A percentile compares a stretch with the other conserved stretches of the same genome.
These are phyloP conservation scores for Diplodia intermedia DNA, from an alignment of 2,329 filamentous ascomycete species.

Conservation along the genomic window DNA sequence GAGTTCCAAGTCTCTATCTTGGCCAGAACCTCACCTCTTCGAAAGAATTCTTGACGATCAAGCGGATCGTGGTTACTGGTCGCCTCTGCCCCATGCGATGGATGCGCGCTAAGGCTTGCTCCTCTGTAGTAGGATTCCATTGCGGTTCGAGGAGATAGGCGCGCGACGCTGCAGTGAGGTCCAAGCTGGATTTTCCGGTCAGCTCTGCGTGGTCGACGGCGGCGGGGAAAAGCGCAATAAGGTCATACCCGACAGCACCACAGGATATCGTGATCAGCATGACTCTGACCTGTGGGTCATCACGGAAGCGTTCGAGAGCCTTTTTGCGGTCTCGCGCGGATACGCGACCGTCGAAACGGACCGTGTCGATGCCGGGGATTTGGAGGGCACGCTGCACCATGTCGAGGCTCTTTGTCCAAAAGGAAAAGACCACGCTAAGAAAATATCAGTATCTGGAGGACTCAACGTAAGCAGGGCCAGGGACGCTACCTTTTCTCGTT, in stretches of 20 bases:
- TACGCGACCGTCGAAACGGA: neutral
- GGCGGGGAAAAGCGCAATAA: neutral
- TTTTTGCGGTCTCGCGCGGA: neutral
- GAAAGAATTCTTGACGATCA: neutral
- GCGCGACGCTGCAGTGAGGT: constrained; percentile 56
- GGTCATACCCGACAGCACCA: constrained; percentile 57
- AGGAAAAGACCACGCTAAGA: constrained; percentile 56
- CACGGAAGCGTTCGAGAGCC: constrained; percentile 40
- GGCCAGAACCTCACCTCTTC: neutral
- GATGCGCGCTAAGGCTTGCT: constrained; percentile 53
- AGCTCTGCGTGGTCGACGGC: no score
- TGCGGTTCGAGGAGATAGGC: constrained; percentile 61
- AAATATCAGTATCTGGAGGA: no score
- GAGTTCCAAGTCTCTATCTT: no score
- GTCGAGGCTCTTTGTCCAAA: constrained; percentile 59
- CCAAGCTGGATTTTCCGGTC: constrained; percentile 46
- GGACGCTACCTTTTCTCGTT: no score
- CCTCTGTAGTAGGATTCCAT: constrained; percentile 56
- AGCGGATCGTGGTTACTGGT: neutral
- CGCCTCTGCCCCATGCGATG: constrained; percentile 44
- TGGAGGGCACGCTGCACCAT: constrained; percentile 53
- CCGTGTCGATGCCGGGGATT: constrained; percentile 6
- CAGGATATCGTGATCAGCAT: constrained; percentile 60
- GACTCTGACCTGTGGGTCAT: constrained; percentile 49
- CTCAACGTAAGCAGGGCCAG: no score